Conservation (phyloP, 1,284 basidiomycete species). For the Grifola frondosa region DNA sequence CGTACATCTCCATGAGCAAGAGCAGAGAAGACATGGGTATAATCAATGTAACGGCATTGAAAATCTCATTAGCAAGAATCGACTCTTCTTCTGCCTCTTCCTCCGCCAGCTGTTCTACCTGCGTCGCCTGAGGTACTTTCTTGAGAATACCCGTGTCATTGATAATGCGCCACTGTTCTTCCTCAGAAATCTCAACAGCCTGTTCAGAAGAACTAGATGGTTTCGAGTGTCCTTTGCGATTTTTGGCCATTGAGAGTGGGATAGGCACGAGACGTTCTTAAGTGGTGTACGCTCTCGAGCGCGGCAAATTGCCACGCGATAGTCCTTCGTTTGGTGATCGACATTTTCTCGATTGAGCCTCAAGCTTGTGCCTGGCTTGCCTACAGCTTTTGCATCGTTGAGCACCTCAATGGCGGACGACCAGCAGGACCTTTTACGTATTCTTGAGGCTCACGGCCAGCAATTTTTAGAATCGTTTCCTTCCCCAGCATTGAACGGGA, state of each 20-base stretch:
- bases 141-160: constrained; percentile 65
- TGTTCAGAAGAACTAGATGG: neutral
- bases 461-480: constrained; percentile 60
- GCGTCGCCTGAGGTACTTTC: constrained; percentile 31
- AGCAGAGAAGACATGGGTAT: constrained; percentile 72
- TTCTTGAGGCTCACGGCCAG: constrained; percentile 66
- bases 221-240: constrained; percentile 32
- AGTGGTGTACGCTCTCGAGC: neutral
- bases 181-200: constrained; percentile 57
- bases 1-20: constrained; percentile 78
- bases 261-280: neutral
- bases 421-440: constrained; percentile 42
- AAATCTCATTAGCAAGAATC: constrained; percentile 67
- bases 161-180: constrained; percentile 77
- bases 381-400: neutral
- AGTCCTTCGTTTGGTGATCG: neutral
- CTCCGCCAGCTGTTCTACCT: constrained; percentile 11
- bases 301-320: neutral
- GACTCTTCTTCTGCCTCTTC: constrained; percentile 35
- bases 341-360: neutral
- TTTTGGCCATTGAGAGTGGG: constrained; percentile 3
- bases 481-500: constrained; percentile 24
- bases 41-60: constrained; percentile 58
- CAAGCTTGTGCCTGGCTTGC: neutral
- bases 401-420: constrained; percentile 27